These are phyloP conservation scores for Pulveroboletus sp. DNA, from an alignment of 768 basidiomycete genomes.

Conservation along the genomic window DNA sequence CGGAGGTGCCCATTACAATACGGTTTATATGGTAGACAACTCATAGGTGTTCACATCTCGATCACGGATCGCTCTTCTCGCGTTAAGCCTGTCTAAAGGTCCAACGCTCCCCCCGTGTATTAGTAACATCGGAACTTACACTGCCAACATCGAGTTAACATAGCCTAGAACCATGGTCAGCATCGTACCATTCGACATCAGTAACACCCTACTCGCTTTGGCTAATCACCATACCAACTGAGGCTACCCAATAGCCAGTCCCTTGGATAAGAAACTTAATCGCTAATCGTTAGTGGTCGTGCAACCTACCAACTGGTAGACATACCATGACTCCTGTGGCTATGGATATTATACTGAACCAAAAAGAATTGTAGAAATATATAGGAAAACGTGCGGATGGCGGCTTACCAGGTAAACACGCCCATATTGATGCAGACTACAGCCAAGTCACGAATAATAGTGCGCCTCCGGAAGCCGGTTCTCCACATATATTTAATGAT, in stretches of 20 bases:
- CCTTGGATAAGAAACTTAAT: conserved; percentile 7
- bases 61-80: conserved; percentile 8
- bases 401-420: conserved; percentile 9
- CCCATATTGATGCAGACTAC: conserved; percentile 12
- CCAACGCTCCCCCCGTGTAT: background rate
- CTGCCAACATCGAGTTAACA: conserved; percentile 12
- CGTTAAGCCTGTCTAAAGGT: conserved; percentile 4
- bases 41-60: background rate
- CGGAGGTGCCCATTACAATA: no score
- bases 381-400: no score
- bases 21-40: background rate
- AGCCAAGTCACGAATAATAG: conserved; percentile 10
- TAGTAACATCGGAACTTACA: conserved; percentile 2
- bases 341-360: conserved; percentile 1
- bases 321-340: background rate
- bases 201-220: conserved; percentile 1
- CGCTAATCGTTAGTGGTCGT: background rate
- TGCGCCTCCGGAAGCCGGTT: conserved; percentile 6
- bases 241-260: background rate
- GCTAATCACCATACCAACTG: conserved; percentile 2
- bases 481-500: conserved; percentile 17
- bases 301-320: background rate
- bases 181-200: background rate
- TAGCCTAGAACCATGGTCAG: conserved; percentile 4
- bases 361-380: background rate